Conservation (phyloP, 768 basidiomycete species). For the Suillus lakei region DNA sequence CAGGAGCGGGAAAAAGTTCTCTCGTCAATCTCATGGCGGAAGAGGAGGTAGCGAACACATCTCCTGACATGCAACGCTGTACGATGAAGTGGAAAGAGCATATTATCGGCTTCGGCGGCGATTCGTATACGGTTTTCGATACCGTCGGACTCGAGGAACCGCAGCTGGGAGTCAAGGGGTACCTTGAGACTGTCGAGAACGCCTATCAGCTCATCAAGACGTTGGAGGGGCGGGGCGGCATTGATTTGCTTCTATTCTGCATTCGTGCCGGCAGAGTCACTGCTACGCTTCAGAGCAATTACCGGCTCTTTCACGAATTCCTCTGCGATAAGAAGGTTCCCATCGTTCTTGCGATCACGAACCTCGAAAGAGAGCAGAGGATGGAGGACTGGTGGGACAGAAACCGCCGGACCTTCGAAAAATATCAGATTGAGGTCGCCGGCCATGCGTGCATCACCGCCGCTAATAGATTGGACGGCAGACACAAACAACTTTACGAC, state of each 20-base stretch:
- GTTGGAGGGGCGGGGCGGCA: constrained; percentile 36
- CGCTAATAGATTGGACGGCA: constrained; percentile 23
- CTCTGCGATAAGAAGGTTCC: constrained; percentile 38
- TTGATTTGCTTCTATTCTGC: constrained; percentile 48
- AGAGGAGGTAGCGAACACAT: constrained; percentile 32
- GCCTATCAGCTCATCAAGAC: constrained; percentile 37
- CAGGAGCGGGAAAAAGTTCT: constrained; percentile 46
- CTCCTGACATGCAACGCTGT: constrained; percentile 39
- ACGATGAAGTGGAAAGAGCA: constrained; percentile 38
- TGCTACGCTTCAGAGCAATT: constrained; percentile 42
- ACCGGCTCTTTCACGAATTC: constrained; percentile 42
- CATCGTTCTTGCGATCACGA: constrained; percentile 34
- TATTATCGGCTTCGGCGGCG: constrained; percentile 19
- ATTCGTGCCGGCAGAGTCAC: constrained; percentile 45
- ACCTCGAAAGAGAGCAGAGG: constrained; percentile 29
- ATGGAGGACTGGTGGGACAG: constrained; percentile 25
- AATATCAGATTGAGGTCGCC: constrained; percentile 29
- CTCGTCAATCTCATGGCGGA: constrained; percentile 47
- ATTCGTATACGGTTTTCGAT: constrained; percentile 35
- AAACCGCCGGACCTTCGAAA: constrained; percentile 22
- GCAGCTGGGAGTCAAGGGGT: constrained; percentile 31
- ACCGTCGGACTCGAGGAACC: constrained; percentile 42
- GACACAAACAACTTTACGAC: constrained; percentile 25
- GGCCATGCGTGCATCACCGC: constrained; percentile 43
- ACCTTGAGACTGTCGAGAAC: constrained; percentile 31